Conservation (phyloP, 1,139 yeast species). For the Pichia norvegensis region DNA sequence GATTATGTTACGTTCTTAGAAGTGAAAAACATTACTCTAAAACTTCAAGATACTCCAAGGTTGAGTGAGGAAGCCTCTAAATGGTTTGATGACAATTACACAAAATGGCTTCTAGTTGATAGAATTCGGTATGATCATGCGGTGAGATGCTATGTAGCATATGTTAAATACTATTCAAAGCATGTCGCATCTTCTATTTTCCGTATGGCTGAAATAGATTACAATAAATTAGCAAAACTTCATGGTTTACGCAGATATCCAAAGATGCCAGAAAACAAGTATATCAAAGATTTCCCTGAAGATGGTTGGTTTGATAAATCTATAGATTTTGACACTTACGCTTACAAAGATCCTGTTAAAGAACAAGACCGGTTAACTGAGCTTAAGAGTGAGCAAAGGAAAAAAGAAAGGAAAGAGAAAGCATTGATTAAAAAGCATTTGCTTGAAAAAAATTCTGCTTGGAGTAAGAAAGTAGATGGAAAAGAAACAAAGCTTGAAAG, state of each 20-base stretch:
- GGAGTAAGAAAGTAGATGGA: slow-evolving; percentile 66
- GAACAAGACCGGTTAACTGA: slow-evolving; percentile 59
- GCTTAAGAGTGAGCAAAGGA: slow-evolving; percentile 37
- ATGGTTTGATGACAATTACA: slow-evolving; percentile 33
- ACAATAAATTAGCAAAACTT: slow-evolving; percentile 61
- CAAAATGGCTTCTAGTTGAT: slow-evolving; percentile 60
- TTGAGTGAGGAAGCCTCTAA: neutral
- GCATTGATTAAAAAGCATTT: slow-evolving; percentile 41
- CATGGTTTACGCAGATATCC: slow-evolving; percentile 83
- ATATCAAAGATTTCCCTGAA: slow-evolving; percentile 43
- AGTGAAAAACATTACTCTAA: slow-evolving; percentile 58
- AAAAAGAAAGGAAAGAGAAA: slow-evolving; percentile 33
- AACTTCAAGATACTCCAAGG: slow-evolving; percentile 29
- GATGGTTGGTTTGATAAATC: slow-evolving; percentile 66
- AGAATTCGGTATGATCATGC: slow-evolving; percentile 77
- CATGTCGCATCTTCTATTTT: slow-evolving; percentile 91
- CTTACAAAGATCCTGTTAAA: slow-evolving; percentile 55
- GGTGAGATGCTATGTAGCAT: slow-evolving; percentile 74
- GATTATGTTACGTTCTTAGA: slow-evolving; percentile 75
- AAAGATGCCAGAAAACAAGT: slow-evolving; percentile 82
- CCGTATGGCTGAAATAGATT: slow-evolving; percentile 63
- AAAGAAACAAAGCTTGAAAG: slow-evolving; percentile 61
- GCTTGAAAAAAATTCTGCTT: slow-evolving; percentile 55
- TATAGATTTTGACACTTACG: slow-evolving; percentile 58
- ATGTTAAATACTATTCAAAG: slow-evolving; percentile 73